Evolutionary conservation across 2,329 filamentous ascomycete genomes (phyloP).

Genomic region (Lachnellula arida): DNA sequence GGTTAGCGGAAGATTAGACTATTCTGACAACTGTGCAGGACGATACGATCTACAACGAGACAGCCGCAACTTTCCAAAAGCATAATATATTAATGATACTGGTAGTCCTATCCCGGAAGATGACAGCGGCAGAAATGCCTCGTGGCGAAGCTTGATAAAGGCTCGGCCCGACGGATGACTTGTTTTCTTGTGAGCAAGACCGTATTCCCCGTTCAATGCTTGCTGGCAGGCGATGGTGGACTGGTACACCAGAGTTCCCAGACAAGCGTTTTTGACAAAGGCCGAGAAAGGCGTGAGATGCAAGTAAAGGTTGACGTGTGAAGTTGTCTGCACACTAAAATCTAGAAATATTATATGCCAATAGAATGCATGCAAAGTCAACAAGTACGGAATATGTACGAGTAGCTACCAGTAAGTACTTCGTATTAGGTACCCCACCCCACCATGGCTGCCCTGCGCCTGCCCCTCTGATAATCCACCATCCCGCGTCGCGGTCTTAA

Average conservation of each 20-base stretch:
- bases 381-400: too few relatives aligned
- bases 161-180: slow-evolving; percentile 1
- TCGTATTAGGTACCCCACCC: background rate
- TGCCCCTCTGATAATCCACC: slow-evolving; percentile 8
- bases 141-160: slow-evolving; percentile 16
- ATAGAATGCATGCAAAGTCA: too few relatives aligned
- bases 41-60: slow-evolving; percentile 6
- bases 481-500: too few relatives aligned
- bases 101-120: slow-evolving; percentile 9
- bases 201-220: background rate
- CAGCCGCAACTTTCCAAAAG: slow-evolving; percentile 4
- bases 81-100: background rate
- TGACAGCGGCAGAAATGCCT: slow-evolving; percentile 20
- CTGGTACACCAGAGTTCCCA: background rate
- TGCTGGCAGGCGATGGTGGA: background rate
- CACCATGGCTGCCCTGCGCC: background rate
- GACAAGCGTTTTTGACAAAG: background rate
- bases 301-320: too few relatives aligned
- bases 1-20: slow-evolving; percentile 15
- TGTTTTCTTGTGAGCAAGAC: background rate
- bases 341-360: too few relatives aligned
- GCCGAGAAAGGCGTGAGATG: background rate
- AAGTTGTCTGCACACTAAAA: too few relatives aligned
- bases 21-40: slow-evolving; percentile 1
- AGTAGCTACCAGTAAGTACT: background rate